A percentile compares a stretch with the other conserved stretches of the same genome.
These are phyloP conservation scores for Blastobotrys mokoenaii DNA, from an alignment of 805 yeast species.

Conservation along the genomic window DNA sequence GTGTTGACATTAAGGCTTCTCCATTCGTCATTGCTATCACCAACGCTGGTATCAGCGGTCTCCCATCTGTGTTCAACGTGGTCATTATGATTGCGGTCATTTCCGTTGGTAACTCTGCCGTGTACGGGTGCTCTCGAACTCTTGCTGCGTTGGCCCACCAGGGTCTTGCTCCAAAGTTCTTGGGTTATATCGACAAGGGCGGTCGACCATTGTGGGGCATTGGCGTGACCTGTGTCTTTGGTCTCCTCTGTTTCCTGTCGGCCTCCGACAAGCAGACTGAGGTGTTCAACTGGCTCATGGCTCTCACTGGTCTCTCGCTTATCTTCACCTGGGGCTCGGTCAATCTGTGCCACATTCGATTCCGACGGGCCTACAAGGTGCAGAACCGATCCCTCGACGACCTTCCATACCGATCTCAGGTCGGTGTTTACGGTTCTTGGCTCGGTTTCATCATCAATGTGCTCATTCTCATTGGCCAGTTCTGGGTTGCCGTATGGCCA, in stretches of 20 bases:
- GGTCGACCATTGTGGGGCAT: conserved; percentile 72
- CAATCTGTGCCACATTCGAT: conserved; percentile 58
- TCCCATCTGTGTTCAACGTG: conserved; percentile 63
- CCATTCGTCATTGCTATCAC: conserved; percentile 63
- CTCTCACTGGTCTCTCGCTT: conserved; percentile 72
- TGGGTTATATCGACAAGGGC: conserved; percentile 57
- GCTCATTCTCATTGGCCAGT: conserved; percentile 63
- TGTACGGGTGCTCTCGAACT: conserved; percentile 60
- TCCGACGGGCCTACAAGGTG: conserved; percentile 49
- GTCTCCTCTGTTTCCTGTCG: conserved; percentile 48
- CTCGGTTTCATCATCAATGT: conserved; percentile 52
- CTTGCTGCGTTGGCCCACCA: conserved; percentile 54
- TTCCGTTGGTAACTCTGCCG: conserved; percentile 62
- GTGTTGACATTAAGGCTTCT: conserved; percentile 55
- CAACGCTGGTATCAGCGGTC: conserved; percentile 52
- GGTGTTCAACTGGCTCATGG: conserved; percentile 67
- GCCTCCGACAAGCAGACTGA: conserved; percentile 47
- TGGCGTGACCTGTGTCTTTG: conserved; percentile 35
- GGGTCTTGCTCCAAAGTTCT: conserved; percentile 47
- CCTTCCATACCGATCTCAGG: conserved; percentile 55
- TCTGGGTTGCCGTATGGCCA: conserved; percentile 78
- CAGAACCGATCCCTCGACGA: conserved; percentile 69
- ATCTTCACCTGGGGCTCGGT: conserved; percentile 75
- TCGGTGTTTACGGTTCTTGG: conserved; percentile 60
- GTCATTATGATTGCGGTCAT: conserved; percentile 55